Percentiles rank a stretch among this genome's conserved stretches.
Evolutionary conservation across 2,329 filamentous ascomycete species (phyloP).

Genomic region (Sclerotinia spermophila): DNA sequence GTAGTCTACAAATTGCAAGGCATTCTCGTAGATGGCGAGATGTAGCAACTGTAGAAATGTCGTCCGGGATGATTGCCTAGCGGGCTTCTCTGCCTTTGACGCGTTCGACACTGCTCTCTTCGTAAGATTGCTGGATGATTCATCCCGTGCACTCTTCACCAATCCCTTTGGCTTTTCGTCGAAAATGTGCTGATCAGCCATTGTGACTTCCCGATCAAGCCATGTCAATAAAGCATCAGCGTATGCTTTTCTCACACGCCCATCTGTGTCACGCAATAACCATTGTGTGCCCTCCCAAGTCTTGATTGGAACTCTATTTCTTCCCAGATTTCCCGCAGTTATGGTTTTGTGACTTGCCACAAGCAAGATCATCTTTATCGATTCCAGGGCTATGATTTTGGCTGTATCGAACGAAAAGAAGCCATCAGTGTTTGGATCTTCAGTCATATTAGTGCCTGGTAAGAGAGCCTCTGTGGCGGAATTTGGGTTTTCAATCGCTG

Average conservation of each 20-base stretch:
- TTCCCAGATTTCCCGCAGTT: slow-evolving; percentile 60
- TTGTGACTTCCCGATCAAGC: slow-evolving; percentile 75
- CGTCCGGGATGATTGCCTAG: slow-evolving; percentile 24
- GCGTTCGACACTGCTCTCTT: slow-evolving; percentile 66
- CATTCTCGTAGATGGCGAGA: slow-evolving; percentile 84
- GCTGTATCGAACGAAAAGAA: slow-evolving; percentile 63
- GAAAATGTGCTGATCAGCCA: slow-evolving; percentile 58
- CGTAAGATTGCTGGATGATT: slow-evolving; percentile 32
- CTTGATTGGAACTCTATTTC: slow-evolving; percentile 71
- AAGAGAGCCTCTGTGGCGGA: slow-evolving; percentile 48
- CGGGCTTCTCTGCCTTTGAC: slow-evolving; percentile 43
- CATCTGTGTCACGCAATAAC: slow-evolving; percentile 77
- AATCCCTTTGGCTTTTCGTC: slow-evolving; percentile 51
- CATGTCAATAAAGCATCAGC: slow-evolving; percentile 79
- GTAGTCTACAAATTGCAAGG: slow-evolving; percentile 66
- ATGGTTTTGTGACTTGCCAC: slow-evolving; percentile 70
- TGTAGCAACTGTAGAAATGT: slow-evolving; percentile 78
- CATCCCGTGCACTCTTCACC: slow-evolving; percentile 35
- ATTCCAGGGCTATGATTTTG: slow-evolving; percentile 65
- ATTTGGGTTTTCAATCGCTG: slow-evolving; percentile 42
- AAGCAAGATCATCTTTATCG: slow-evolving; percentile 76
- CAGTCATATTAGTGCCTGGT: slow-evolving; percentile 46
- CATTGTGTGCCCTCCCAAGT: slow-evolving; percentile 98
- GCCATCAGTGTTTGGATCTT: slow-evolving; percentile 50
- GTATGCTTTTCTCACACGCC: slow-evolving; percentile 78